Percentiles rank a stretch among this genome's conserved stretches.
Conservation (phyloP, 768 basidiomycete species). For the Agaricus subrufescens region DNA sequence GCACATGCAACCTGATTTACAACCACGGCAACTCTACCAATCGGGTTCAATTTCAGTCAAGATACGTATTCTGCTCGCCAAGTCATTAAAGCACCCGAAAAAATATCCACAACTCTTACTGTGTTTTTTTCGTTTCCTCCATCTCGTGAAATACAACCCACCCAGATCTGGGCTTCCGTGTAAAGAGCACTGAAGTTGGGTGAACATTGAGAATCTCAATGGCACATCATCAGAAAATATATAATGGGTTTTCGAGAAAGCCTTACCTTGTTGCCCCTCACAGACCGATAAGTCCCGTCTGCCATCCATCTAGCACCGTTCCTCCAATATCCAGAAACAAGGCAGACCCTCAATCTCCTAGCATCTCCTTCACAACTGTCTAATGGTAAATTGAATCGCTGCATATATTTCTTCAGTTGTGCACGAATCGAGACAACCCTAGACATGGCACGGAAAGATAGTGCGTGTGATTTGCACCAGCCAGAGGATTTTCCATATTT, state of each 20-base stretch:
- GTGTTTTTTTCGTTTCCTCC: slow-evolving; percentile 93
- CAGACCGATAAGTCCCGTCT: slow-evolving; percentile 90
- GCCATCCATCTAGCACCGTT: slow-evolving; percentile 89
- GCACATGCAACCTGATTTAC: background rate
- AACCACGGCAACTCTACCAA: slow-evolving; percentile 46
- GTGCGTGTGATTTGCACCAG: slow-evolving; percentile 90
- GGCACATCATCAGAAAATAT: slow-evolving; percentile 5
- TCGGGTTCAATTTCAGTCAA: slow-evolving; percentile 94
- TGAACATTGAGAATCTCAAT: slow-evolving; percentile 80
- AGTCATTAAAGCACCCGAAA: too few relatives aligned
- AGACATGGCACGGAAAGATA: slow-evolving; percentile 93
- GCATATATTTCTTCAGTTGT: slow-evolving; percentile 95
- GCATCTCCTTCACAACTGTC: slow-evolving; percentile 91
- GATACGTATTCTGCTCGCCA: slow-evolving; percentile 68
- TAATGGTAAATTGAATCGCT: slow-evolving; percentile 76
- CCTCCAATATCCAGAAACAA: slow-evolving; percentile 91
- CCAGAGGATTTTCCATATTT: slow-evolving; percentile 78
- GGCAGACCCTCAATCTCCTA: slow-evolving; percentile 75
- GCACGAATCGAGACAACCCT: slow-evolving; percentile 90
- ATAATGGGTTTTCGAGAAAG: background rate
- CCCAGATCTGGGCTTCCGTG: slow-evolving; percentile 81
- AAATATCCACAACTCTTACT: slow-evolving; percentile 41
- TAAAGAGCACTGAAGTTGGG: slow-evolving; percentile 92
- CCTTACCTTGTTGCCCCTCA: slow-evolving; percentile 74
- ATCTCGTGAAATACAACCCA: slow-evolving; percentile 97